Conservation (phyloP, 176 grass and related monocot species). For the Carex littledalei region DNA sequence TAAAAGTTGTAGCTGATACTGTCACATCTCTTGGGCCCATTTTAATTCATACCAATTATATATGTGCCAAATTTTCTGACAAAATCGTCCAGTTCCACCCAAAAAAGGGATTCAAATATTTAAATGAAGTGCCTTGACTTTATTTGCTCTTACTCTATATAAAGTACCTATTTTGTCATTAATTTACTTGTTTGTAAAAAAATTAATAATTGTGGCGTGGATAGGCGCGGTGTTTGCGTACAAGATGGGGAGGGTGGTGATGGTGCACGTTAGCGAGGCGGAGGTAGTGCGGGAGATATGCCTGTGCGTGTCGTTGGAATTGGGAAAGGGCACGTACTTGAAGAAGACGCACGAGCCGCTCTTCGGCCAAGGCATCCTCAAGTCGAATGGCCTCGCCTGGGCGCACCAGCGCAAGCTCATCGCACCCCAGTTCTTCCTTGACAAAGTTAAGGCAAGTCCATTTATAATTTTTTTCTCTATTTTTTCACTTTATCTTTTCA, state of each 20-base stretch:
- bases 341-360: conserved; percentile 89
- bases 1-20: background rate
- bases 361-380: conserved; percentile 84
- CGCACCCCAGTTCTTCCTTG: conserved; percentile 80
- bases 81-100: background rate
- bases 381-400: conserved; percentile 76
- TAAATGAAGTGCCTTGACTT: background rate
- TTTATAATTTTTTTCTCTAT: background rate
- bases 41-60: background rate
- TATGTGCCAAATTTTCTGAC: background rate
- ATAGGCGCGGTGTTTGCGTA: conserved; percentile 75
- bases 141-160: background rate
- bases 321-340: conserved; percentile 88
- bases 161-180: background rate
- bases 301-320: conserved; percentile 66
- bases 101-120: background rate
- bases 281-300: conserved; percentile 83
- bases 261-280: conserved; percentile 72
- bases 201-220: background rate
- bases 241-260: conserved; percentile 69
- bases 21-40: background rate
- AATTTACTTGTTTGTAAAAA: background rate
- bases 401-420: conserved; percentile 86
- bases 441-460: conserved; percentile 76
- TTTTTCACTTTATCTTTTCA: background rate